These are phyloP conservation scores for Suhomyces bribrorum DNA, from an alignment of 1,139 yeast species.

Conservation along the genomic window DNA sequence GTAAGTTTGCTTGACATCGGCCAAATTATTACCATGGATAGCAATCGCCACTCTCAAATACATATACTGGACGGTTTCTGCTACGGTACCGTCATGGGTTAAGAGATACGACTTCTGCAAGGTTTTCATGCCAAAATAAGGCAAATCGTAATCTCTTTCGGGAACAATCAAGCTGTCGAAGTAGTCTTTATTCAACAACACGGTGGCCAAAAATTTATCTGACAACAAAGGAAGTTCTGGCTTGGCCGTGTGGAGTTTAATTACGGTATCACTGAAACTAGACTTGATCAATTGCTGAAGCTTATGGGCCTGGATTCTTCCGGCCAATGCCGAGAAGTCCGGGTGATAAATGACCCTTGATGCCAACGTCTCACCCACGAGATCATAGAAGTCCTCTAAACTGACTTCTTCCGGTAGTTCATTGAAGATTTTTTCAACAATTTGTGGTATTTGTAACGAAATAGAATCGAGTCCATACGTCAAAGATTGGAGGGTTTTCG, in stretches of 20 bases:
- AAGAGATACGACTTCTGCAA: slow-evolving; percentile 50
- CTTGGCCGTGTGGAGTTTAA: background rate
- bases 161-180: slow-evolving; percentile 39
- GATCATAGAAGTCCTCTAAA: slow-evolving; percentile 34
- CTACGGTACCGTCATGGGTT: slow-evolving; percentile 31
- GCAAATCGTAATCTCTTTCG: slow-evolving; percentile 41
- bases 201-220: slow-evolving; percentile 31
- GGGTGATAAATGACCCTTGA: slow-evolving; percentile 48
- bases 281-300: slow-evolving; percentile 30
- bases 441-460: slow-evolving; percentile 23
- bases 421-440: slow-evolving; percentile 23
- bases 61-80: slow-evolving; percentile 55
- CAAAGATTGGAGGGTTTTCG: slow-evolving; percentile 19
- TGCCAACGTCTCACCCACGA: slow-evolving; percentile 48
- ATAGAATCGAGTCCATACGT: slow-evolving; percentile 20
- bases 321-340: slow-evolving; percentile 49
- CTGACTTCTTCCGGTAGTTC: slow-evolving; percentile 39
- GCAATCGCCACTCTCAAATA: slow-evolving; percentile 56
- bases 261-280: slow-evolving; percentile 38
- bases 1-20: slow-evolving; percentile 48
- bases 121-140: slow-evolving; percentile 57
- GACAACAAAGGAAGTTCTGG: slow-evolving; percentile 22
- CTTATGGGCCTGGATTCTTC: slow-evolving; percentile 40
- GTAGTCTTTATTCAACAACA: slow-evolving; percentile 29
- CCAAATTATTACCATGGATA: slow-evolving; percentile 45